Evolutionary conservation across 257 asterid genomes (phyloP).

Genomic region (Nicotiana noctiflora): DNA sequence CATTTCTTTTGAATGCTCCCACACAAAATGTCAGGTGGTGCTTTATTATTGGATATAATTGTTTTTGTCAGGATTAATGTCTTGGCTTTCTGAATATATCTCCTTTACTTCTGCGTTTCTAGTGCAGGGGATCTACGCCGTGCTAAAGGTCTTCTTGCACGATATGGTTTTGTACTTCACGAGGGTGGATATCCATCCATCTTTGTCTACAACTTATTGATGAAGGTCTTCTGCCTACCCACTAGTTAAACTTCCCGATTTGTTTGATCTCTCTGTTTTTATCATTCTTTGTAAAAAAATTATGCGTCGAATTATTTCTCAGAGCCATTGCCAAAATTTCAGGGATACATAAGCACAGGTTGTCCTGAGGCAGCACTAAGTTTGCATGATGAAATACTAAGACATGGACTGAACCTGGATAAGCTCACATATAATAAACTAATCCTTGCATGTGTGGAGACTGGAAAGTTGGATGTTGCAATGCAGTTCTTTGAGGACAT

Average conservation of each 20-base stretch:
- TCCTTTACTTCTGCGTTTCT: slow-evolving; percentile 33
- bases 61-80: background rate
- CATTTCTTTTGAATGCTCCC: background rate
- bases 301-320: background rate
- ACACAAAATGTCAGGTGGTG: background rate
- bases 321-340: slow-evolving; percentile 16
- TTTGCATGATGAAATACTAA: slow-evolving; percentile 48
- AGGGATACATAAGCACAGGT: slow-evolving; percentile 60
- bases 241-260: background rate
- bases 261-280: background rate
- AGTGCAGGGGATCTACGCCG: slow-evolving; percentile 87
- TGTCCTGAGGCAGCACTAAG: slow-evolving; percentile 46
- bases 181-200: slow-evolving; percentile 49
- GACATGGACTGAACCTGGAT: slow-evolving; percentile 48
- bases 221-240: slow-evolving; percentile 39
- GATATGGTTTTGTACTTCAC: slow-evolving; percentile 48
- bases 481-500: slow-evolving; percentile 44
- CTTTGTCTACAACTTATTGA: slow-evolving; percentile 48
- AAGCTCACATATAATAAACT: slow-evolving; percentile 59
- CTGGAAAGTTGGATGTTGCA: slow-evolving; percentile 44
- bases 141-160: slow-evolving; percentile 75
- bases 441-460: slow-evolving; percentile 54
- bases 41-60: background rate
- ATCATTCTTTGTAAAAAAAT: background rate
- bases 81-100: slow-evolving; percentile 27